A percentile compares a stretch with the other conserved stretches of the same genome.
Evolutionary conservation across 305 asterid species (phyloP).

Genomic region (Euphrasia arctica): DNA sequence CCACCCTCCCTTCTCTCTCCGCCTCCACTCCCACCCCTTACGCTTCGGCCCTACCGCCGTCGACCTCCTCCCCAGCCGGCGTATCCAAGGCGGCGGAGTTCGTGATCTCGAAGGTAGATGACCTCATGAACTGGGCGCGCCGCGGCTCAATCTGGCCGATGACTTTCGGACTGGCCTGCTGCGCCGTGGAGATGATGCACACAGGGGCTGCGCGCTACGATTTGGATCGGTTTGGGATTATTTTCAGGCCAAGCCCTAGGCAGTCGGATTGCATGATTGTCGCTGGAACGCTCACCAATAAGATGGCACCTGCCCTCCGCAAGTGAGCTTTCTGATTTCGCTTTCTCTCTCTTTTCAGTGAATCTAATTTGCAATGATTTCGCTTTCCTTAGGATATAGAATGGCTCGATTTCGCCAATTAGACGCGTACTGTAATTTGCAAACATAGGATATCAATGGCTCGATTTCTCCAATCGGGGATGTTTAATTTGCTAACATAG

Average conservation of each 20-base stretch:
- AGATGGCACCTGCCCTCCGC: constrained; percentile 99
- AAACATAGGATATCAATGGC: constrained; percentile 12
- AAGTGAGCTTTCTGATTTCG: constrained; percentile 39
- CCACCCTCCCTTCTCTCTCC: constrained; percentile 57
- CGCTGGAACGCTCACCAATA: constrained; percentile 93
- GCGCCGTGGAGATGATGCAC: constrained; percentile 99
- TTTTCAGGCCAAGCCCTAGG: constrained; percentile 93
- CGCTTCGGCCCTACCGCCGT: constrained; percentile 53
- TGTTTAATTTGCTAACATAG: too few species aligned
- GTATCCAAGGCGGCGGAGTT: constrained; percentile 77
- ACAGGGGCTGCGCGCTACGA: constrained; percentile 97
- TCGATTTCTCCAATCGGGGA: neutral
- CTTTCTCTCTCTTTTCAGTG: neutral
- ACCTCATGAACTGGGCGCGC: constrained; percentile 94
- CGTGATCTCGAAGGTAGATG: constrained; percentile 92
- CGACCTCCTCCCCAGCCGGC: constrained; percentile 68
- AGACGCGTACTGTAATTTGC: neutral
- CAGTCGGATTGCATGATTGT: constrained; percentile 98
- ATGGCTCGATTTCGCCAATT: neutral
- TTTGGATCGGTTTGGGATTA: constrained; percentile 90
- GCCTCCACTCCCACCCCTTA: constrained; percentile 59
- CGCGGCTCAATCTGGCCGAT: constrained; percentile 96
- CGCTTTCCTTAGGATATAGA: too few species aligned
- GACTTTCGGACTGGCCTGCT: constrained; percentile 94
- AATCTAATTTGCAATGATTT: neutral